These are phyloP conservation scores for Elaeis oleifera DNA, from an alignment of 202 grass and related monocot species.

Conservation along the genomic window DNA sequence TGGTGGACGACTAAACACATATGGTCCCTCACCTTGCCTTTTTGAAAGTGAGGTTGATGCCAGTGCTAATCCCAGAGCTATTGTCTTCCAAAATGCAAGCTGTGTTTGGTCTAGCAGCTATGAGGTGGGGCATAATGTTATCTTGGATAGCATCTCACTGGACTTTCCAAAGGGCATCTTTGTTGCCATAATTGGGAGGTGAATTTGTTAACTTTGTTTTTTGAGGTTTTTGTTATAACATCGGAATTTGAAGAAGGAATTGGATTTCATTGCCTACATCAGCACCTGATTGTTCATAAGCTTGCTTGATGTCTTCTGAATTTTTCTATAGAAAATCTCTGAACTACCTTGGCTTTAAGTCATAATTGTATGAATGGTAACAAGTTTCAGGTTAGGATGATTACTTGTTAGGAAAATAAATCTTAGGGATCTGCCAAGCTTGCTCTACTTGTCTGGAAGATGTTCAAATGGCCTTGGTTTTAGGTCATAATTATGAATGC, in stretches of 20 bases:
- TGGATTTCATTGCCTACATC: too few relatives aligned
- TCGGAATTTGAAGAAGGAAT: neutral
- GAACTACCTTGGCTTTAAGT: too few relatives aligned
- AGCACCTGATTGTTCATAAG: too few relatives aligned
- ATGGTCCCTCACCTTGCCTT: slow-evolving; percentile 3
- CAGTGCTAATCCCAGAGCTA: slow-evolving; percentile 20
- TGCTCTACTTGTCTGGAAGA: too few relatives aligned
- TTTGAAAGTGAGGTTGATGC: slow-evolving; percentile 19
- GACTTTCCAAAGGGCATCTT: slow-evolving; percentile 58
- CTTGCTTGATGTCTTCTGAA: too few relatives aligned
- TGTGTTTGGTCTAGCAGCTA: slow-evolving; percentile 68
- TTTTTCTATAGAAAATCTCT: too few relatives aligned
- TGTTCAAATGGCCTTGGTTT: too few relatives aligned
- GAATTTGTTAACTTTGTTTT: slow-evolving; percentile 2
- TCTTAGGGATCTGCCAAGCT: too few relatives aligned
- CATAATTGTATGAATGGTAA: too few relatives aligned
- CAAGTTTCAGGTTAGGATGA: too few relatives aligned
- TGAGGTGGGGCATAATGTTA: slow-evolving; percentile 24
- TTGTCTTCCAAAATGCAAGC: slow-evolving; percentile 40
- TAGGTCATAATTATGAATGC: too few relatives aligned
- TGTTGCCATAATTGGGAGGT: slow-evolving; percentile 91
- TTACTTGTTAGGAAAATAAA: too few relatives aligned
- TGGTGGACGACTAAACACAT: slow-evolving; percentile 20
- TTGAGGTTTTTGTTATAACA: neutral
- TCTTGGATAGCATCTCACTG: slow-evolving; percentile 57